Base-by-base conservation (phyloP, 305 asterid species). In the Andrographis paniculata region DNA sequence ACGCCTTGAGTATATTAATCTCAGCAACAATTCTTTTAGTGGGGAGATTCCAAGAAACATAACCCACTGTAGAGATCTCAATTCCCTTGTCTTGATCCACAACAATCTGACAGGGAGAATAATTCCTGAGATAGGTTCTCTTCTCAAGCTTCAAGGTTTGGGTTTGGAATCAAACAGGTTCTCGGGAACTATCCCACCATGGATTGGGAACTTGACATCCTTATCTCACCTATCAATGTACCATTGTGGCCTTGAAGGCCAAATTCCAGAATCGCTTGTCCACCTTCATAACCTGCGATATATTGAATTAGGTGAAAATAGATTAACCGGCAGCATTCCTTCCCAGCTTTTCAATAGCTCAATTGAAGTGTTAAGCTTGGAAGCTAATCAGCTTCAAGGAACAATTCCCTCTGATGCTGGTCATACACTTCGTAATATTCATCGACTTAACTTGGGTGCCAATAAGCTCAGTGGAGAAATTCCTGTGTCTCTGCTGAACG, bases 31-130 rank as follows among this genome's bases (percentile, higher is more conserved):
- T 35, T 45, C 61, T 11, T 58, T 64, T 20, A 14, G n/a, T 52
- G 70, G 70, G 15, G 60, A 23, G 36, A 52, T 64, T 4, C 64
- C 70, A 7, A 58, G 48, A 48, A 64, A 64, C 31, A 8, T 64
- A n/a, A 47, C 71, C 5, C 50, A 50, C 6, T 59, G 66, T 42
- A 9, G 14, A 5, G 49, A 55, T 39, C 36, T 59, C 17, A 13
- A 33, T 20, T 60, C 48, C 43, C 42, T 65, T 15, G 59, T 53
- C 24, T 28, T 65, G 55, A 53, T 65, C 15, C 59, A 59, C 36
- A 59, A 65, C 19, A 17, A 60, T 1, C 41, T 59, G 15, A 21
- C 41, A 2, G 62, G 71, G 2, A 28, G 1, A 10, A 55, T 59
- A 54, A 28, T 45, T 12, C 55, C 45, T 0, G 62, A 65, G 49